These are phyloP conservation scores for Fusarium sp. DNA, from an alignment of 2,329 filamentous ascomycete genomes.

Conservation along the genomic window DNA sequence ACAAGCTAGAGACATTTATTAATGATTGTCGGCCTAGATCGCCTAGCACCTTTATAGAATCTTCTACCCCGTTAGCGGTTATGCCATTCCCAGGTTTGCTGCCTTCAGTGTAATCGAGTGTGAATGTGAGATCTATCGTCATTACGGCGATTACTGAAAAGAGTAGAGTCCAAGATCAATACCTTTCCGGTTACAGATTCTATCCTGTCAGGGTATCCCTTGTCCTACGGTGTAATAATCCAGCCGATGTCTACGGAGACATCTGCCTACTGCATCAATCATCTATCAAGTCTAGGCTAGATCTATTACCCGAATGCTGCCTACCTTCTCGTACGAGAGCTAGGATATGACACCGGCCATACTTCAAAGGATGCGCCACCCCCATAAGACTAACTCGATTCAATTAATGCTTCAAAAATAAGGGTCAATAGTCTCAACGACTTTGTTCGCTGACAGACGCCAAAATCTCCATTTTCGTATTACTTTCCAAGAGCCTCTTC, in stretches of 20 bases:
- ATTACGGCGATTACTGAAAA: not conserved
- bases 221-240: not conserved
- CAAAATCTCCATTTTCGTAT: slow-evolving; percentile 2
- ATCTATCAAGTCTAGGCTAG: not conserved
- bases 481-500: not conserved
- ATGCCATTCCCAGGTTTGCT: too few species aligned
- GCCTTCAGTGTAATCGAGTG: not conserved
- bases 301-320: not conserved
- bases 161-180: not conserved
- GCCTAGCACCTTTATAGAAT: too few species aligned
- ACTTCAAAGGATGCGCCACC: slow-evolving; percentile 6
- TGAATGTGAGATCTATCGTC: not conserved
- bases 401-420: slow-evolving; percentile 11
- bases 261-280: not conserved
- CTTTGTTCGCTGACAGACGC: not conserved
- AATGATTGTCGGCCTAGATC: too few species aligned
- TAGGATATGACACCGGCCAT: not conserved
- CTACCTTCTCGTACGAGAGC: slow-evolving; percentile 7
- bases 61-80: too few species aligned
- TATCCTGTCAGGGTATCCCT: not conserved
- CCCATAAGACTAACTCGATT: slow-evolving; percentile 6
- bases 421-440: slow-evolving; percentile 19
- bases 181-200: not conserved
- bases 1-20: too few species aligned
- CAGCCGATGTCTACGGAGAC: not conserved